Base-by-base conservation (phyloP, 2,329 filamentous ascomycete genomes). In the Dothideomycetes sp. region DNA sequence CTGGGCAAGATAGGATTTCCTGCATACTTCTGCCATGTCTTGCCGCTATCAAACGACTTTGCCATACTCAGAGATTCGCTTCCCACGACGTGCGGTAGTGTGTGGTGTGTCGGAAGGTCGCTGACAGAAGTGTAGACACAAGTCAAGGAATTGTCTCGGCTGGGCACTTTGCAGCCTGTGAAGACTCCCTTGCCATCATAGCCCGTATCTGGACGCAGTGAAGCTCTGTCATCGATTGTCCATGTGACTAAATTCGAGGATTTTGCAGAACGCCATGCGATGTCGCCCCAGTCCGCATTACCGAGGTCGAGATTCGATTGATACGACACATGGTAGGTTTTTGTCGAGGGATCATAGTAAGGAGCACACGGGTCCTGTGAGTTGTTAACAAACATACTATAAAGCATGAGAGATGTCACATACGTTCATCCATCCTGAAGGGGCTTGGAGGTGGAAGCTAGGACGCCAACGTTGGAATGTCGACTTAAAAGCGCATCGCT, bases 251-350 rank as follows among this genome's bases (percentile, higher is more conserved):
- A 45, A 45, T 68, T 60, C 3, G 29, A 41, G 3, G 62, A 65
- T 4, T 53, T 59, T 9, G 62, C 55, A 41, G 60, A 53, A 4
- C 63, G 62, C 65, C 65, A 68, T 4, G 58, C 57, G 8, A 67
- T 60, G 28, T 65, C 58, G 7, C 61, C 64, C 60, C 63, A 65
- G 24, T 63, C 58, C 11, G 12, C n/a, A 9, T 7, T 7, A 19
- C 63, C 60, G 6, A 57, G 57, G 19, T 56, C 53, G 0, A 62
- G 63, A 45, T 66, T 67, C 56, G 63, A 66, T 51, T 68, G 64
- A 34, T 61, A 68, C 13, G 55, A 59, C 2, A 67, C 15, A 41
- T 67, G 64, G 30, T 67, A 68, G 5, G 59, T 47, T 4, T 54
- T 53, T 8, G 61, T 65, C 15, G 43, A 37, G 3, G 61, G 54